These are phyloP conservation scores for Hibiscus syriacus DNA, from an alignment of 345 rosid species.

Conservation along the genomic window DNA sequence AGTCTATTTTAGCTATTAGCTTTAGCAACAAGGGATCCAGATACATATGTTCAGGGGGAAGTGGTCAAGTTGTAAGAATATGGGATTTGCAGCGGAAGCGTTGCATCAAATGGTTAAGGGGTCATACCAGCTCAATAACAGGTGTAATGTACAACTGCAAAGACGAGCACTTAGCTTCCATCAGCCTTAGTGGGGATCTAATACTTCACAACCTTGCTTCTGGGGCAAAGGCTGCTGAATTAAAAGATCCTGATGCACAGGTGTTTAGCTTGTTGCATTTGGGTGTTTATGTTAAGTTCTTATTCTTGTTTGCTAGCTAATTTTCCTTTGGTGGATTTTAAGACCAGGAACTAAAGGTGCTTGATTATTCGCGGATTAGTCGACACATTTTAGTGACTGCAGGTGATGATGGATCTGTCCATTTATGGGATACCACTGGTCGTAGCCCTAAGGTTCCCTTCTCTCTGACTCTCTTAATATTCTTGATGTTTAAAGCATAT, in stretches of 20 bases:
- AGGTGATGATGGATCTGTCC: conserved; percentile 97
- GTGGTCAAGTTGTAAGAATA: conserved; percentile 80
- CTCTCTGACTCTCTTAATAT: not conserved
- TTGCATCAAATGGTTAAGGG: conserved; percentile 90
- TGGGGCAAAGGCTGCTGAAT: conserved; percentile 79
- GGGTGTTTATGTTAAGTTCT: conserved; percentile 15
- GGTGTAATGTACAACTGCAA: conserved; percentile 93
- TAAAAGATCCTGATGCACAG: conserved; percentile 93
- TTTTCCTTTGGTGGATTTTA: conserved; percentile 37
- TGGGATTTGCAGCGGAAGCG: conserved; percentile 96
- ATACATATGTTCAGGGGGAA: conserved; percentile 93
- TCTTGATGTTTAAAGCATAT: not conserved
- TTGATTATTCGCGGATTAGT: conserved; percentile 87
- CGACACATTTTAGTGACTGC: conserved; percentile 92
- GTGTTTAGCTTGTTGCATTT: conserved; percentile 40
- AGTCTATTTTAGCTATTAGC: conserved; percentile 70
- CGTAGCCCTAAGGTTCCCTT: conserved; percentile 75
- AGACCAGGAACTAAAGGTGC: conserved; percentile 96
- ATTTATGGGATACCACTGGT: conserved; percentile 95
- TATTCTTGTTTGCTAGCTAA: conserved; percentile 27
- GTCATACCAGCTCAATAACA: conserved; percentile 77
- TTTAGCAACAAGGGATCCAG: conserved; percentile 88
- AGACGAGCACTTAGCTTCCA: conserved; percentile 96
- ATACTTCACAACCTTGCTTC: conserved; percentile 94
- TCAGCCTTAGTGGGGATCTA: conserved; percentile 81